A percentile compares a stretch with the other conserved stretches of the same genome.
phyloP scores from a whole-genome alignment of 495 filamentous ascomycete genomes.

The Penicillium odoratum region DNA sequence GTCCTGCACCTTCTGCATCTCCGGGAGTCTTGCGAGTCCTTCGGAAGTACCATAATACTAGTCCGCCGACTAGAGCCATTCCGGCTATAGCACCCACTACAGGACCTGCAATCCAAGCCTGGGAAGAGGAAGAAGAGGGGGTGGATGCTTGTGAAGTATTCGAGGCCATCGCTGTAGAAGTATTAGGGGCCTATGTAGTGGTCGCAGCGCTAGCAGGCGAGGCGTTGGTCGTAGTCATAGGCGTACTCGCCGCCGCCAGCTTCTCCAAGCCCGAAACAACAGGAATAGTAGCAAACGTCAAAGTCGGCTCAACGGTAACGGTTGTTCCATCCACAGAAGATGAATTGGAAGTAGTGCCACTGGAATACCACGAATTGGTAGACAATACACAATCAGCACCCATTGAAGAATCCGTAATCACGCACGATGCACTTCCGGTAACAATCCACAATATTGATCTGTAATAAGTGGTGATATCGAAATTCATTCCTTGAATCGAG shows the following conservation, averaged over 20 bases:
- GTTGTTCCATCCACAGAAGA: not conserved
- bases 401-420: not conserved
- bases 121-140: not conserved
- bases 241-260: not conserved
- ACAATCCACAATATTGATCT: not conserved
- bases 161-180: not conserved
- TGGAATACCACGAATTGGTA: not conserved
- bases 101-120: not conserved
- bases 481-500: not conserved
- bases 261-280: not conserved
- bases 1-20: not conserved
- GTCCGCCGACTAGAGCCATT: not conserved
- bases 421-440: not conserved
- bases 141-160: not conserved
- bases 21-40: not conserved
- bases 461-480: not conserved
- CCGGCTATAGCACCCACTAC: not conserved
- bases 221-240: not conserved
- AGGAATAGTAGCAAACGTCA: not conserved
- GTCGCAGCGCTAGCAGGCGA: not conserved
- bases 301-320: not conserved
- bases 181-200: not conserved
- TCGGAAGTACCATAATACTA: not conserved
- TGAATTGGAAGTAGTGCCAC: not conserved
- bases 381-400: not conserved